Base-by-base conservation (phyloP, 129 eudicot species). In the Saposhnikovia divaricata region DNA sequence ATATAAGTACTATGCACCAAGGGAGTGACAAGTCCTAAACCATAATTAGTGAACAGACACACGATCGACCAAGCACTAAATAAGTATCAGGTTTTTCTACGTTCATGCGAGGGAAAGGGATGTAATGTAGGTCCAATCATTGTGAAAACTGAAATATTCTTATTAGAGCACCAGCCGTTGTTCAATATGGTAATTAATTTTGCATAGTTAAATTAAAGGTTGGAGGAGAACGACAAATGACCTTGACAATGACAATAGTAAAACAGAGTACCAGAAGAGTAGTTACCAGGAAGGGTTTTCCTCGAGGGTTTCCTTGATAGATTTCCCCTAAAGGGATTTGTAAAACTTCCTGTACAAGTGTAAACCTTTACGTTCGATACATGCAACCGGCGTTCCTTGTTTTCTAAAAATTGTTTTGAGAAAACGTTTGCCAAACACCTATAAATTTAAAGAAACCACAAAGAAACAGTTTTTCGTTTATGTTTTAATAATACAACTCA, bases 221-320 rank as follows among this genome's bases (percentile, higher is more conserved):
- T 23, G 2, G 1, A 57, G 12, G 66, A 48, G 12, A 53, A 10
- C 7, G 28, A 23, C 28, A 57, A 53, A 19, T 0, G 25, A 53
- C 61, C 19, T 57, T 21, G 3, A 23, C 31, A 57, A 5, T 6
- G 28, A 23, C 28, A 21, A 8, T 16, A 70, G 74, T 37, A 34
- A 37, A 37, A 14, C 18, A 16, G 4, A 57, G 74, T 70, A 4
- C 2, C 72, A 70, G 42, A 38, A 46, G 4, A 81, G 77, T 9
- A 23, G 63, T 19, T 84, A 93, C 97, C 96, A 91, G 72, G 71
- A 87, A 93, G 75, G 98, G 98, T 65, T 93, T 93, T 37, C 98
- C 76, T 91, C 83, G 63, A 77, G 44, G 44, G 97, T 93, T 25
- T 93, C 89, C 57, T 63, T 57, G 45, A 93, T 93, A 61, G 40